Evolutionary conservation across 2,329 filamentous ascomycete species (phyloP).

Genomic region (Neofusicoccum laricinum): DNA sequence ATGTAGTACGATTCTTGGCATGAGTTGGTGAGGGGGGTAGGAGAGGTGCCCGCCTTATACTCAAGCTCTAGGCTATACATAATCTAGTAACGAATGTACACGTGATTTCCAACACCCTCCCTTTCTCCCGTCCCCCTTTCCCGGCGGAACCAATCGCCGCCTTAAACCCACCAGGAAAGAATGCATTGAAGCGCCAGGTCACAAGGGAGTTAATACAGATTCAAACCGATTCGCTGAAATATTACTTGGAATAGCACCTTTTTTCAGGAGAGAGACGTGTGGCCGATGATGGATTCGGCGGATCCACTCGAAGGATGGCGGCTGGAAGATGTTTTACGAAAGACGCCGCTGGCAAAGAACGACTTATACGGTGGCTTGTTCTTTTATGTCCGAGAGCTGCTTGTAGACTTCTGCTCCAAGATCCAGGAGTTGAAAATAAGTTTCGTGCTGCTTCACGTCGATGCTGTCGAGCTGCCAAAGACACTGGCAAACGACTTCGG

Average conservation of each 20-base stretch:
- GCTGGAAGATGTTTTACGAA: slow-evolving; percentile 26
- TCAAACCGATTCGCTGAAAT: no score
- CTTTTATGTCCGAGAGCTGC: slow-evolving; percentile 29
- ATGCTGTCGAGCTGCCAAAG: slow-evolving; percentile 19
- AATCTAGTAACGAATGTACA: no score
- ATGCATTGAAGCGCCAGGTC: slow-evolving; percentile 14
- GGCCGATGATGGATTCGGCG: slow-evolving; percentile 40
- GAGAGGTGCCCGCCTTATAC: no score
- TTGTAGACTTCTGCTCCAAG: slow-evolving; percentile 31
- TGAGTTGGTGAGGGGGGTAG: no score
- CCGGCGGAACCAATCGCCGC: no score
- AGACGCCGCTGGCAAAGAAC: slow-evolving; percentile 23
- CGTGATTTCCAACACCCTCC: no score
- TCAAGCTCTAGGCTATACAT: no score
- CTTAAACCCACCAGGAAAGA: slow-evolving; percentile 21
- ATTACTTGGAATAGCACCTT: slow-evolving; percentile 21
- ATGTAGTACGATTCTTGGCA: no score
- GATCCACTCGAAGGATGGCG: slow-evolving; percentile 40
- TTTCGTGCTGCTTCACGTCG: slow-evolving; percentile 30
- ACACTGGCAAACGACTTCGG: not conserved
- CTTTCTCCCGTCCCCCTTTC: no score
- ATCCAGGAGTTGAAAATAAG: slow-evolving; percentile 21
- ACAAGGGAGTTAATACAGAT: no score
- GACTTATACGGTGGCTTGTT: slow-evolving; percentile 43
- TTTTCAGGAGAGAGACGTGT: slow-evolving; percentile 27